phyloP scores from a whole-genome alignment of 352 stramenopile species.

The Aphanomyces invadans region DNA sequence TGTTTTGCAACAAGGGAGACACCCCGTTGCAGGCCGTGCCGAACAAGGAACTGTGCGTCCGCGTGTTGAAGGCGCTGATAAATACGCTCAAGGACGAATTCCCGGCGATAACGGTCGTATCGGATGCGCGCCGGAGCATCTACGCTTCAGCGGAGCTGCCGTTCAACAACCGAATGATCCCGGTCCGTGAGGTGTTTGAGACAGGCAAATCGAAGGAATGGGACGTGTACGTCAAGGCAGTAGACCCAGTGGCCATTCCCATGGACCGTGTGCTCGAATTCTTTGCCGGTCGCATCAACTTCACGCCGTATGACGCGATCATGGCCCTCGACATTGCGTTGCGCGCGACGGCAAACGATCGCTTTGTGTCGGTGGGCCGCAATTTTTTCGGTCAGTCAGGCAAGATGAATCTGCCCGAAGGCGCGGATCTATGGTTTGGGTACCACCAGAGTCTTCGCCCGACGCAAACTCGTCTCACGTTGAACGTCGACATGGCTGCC shows the following conservation, averaged over 20 bases:
- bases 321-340: slow-evolving; percentile 62
- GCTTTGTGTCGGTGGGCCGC: slow-evolving; percentile 45
- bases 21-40: slow-evolving; percentile 47
- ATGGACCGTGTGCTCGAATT: slow-evolving; percentile 54
- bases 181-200: slow-evolving; percentile 33
- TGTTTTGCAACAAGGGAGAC: slow-evolving; percentile 34
- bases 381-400: slow-evolving; percentile 40
- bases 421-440: slow-evolving; percentile 58
- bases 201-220: slow-evolving; percentile 41
- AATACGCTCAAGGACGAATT: slow-evolving; percentile 34
- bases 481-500: slow-evolving; percentile 64
- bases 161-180: slow-evolving; percentile 43
- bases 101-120: slow-evolving; percentile 35
- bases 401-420: slow-evolving; percentile 45
- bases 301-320: slow-evolving; percentile 61
- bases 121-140: slow-evolving; percentile 49
- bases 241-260: slow-evolving; percentile 48
- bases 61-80: slow-evolving; percentile 51
- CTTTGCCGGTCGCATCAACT: slow-evolving; percentile 48
- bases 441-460: slow-evolving; percentile 65
- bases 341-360: slow-evolving; percentile 45
- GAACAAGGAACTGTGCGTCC: slow-evolving; percentile 46
- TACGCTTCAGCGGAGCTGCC: slow-evolving; percentile 41
- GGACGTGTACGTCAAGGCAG: slow-evolving; percentile 44
- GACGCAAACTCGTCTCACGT: slow-evolving; percentile 52